Evolutionary conservation across 2,329 filamentous ascomycete species (phyloP).

Genomic region (Colletotrichum zoysiae): DNA sequence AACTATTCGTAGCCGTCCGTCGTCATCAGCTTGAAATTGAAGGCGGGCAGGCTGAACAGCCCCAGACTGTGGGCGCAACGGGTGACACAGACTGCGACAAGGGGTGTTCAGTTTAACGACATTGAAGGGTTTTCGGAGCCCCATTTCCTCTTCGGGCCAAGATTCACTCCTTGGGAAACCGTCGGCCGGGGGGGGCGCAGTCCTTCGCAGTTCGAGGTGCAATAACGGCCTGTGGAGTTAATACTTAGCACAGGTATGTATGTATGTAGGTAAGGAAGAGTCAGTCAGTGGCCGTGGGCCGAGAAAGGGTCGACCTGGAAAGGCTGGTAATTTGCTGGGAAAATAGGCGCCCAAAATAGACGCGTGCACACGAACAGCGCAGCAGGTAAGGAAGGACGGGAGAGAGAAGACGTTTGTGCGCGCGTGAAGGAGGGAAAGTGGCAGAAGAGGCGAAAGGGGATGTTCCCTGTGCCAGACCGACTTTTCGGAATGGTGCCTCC

Average conservation of each 20-base stretch:
- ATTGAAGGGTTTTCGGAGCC: conserved; percentile 33
- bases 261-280: neutral
- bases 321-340: conserved; percentile 31
- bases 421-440: neutral
- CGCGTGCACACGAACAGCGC: conserved; percentile 21
- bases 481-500: conserved; percentile 12
- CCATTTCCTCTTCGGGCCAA: conserved; percentile 28
- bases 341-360: conserved; percentile 33
- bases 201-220: neutral
- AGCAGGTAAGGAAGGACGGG: neutral
- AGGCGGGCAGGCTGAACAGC: conserved; percentile 28
- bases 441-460: conserved; percentile 16
- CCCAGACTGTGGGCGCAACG: conserved; percentile 28
- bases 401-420: neutral
- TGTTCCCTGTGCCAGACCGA: conserved; percentile 39
- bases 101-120: conserved; percentile 29
- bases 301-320: conserved; percentile 21
- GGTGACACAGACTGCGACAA: conserved; percentile 8
- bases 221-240: neutral
- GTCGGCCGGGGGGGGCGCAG: neutral
- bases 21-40: conserved; percentile 18
- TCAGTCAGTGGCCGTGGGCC: neutral
- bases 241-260: neutral
- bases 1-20: neutral
- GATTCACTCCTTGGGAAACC: conserved; percentile 6